These are phyloP conservation scores for Aureobasidium sp. DNA, from an alignment of 2,329 filamentous ascomycete genomes.

Conservation along the genomic window DNA sequence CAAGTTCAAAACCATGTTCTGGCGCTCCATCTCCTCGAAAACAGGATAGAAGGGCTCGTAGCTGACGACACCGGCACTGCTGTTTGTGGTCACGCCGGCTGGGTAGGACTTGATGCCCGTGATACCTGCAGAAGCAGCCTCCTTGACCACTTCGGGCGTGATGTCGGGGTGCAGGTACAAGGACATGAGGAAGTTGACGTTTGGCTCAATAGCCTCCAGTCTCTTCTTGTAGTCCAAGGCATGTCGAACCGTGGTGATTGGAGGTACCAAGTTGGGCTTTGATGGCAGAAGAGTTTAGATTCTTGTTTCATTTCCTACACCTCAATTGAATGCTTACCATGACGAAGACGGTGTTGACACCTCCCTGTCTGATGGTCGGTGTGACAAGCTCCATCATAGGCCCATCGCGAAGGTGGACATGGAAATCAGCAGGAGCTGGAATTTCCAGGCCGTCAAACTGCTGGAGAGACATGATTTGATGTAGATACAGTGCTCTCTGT, in stretches of 20 bases:
- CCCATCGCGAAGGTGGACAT: conserved; percentile 45
- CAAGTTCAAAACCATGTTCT: conserved; percentile 80
- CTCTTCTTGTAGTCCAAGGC: conserved; percentile 38
- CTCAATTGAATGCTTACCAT: conserved; percentile 34
- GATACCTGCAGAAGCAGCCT: conserved; percentile 66
- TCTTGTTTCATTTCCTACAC: not conserved
- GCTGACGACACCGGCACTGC: conserved; percentile 58
- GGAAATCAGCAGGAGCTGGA: conserved; percentile 43
- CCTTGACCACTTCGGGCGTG: conserved; percentile 50
- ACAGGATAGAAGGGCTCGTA: conserved; percentile 67
- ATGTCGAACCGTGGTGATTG: conserved; percentile 41
- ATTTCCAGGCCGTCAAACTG: conserved; percentile 38
- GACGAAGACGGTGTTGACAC: conserved; percentile 46
- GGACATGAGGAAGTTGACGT: conserved; percentile 44
- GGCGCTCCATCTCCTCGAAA: conserved; percentile 81
- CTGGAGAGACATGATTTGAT: conserved; percentile 29
- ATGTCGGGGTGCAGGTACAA: conserved; percentile 43
- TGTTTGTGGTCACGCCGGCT: conserved; percentile 51
- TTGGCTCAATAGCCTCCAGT: conserved; percentile 38
- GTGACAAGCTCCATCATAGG: conserved; percentile 45
- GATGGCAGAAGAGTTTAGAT: not conserved
- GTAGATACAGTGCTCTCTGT: not conserved
- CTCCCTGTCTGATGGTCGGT: conserved; percentile 43
- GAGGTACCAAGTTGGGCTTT: conserved; percentile 44
- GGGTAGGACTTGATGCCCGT: conserved; percentile 64